Conservation (phyloP, 192 early-diverging fungal genomes). For the Gigaspora rosea region DNA sequence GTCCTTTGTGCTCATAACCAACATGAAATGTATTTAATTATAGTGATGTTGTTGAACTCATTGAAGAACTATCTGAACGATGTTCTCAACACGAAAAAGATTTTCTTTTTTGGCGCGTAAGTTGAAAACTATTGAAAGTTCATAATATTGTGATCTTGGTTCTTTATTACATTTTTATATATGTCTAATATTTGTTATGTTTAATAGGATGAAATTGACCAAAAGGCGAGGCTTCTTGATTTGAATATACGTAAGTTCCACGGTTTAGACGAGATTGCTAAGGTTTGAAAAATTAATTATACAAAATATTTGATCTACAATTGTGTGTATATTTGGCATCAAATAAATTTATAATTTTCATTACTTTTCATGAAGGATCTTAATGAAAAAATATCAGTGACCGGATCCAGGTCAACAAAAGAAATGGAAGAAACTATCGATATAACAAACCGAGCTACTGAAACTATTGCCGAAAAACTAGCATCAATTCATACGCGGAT, state of each 20-base stretch:
- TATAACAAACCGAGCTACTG: not conserved
- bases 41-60: not conserved
- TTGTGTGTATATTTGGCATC: not conserved
- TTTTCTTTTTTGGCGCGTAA: not conserved
- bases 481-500: not conserved
- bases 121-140: not conserved
- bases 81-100: conserved; percentile 5
- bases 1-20: too few relatives aligned
- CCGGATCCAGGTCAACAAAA: conserved; percentile 3
- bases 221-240: not conserved
- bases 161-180: not conserved
- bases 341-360: not conserved
- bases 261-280: conserved; percentile 7
- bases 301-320: not conserved
- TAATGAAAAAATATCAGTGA: conserved; percentile 1
- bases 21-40: not conserved
- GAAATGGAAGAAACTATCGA: conserved; percentile 22
- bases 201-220: conserved; percentile 1
- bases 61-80: conserved; percentile 1
- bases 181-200: not conserved
- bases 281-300: not conserved
- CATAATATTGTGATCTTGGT: too few relatives aligned
- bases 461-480: not conserved
- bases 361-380: conserved; percentile 13
- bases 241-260: conserved; percentile 16